These are phyloP conservation scores for Colletotrichum tropicicola DNA, from an alignment of 2,329 filamentous ascomycete species.

Conservation along the genomic window DNA sequence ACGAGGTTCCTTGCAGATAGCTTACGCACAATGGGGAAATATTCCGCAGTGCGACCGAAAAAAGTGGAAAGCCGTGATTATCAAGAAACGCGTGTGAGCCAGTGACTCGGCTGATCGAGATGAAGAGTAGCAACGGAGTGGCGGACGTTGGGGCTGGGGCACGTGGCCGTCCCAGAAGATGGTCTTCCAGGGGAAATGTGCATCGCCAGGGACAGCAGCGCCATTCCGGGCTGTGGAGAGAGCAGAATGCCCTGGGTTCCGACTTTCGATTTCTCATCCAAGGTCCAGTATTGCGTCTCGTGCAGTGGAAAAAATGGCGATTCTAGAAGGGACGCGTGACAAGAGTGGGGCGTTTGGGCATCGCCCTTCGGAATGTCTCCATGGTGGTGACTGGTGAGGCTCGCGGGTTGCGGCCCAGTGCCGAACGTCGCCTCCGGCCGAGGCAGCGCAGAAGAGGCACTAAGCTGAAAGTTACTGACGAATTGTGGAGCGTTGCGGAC, in stretches of 20 bases:
- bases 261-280: not conserved
- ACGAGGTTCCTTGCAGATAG: not conserved
- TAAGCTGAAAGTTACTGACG: not conserved
- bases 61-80: slow-evolving; percentile 9
- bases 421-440: not conserved
- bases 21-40: slow-evolving; percentile 15
- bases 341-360: not conserved
- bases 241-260: not conserved
- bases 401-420: not conserved
- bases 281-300: not conserved
- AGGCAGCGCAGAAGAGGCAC: not conserved
- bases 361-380: not conserved
- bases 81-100: not conserved
- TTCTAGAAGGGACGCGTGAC: slow-evolving; percentile 1
- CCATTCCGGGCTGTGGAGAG: not conserved
- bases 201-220: not conserved
- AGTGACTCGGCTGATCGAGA: not conserved
- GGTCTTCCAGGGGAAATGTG: not conserved
- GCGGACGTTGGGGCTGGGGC: not conserved
- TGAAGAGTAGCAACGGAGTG: not conserved
- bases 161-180: not conserved
- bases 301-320: not conserved
- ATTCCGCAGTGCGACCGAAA: slow-evolving; percentile 25
- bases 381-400: not conserved
- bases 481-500: not conserved